Conservation (phyloP, 1,284 basidiomycete genomes). For the Sporisorium scitamineum region DNA sequence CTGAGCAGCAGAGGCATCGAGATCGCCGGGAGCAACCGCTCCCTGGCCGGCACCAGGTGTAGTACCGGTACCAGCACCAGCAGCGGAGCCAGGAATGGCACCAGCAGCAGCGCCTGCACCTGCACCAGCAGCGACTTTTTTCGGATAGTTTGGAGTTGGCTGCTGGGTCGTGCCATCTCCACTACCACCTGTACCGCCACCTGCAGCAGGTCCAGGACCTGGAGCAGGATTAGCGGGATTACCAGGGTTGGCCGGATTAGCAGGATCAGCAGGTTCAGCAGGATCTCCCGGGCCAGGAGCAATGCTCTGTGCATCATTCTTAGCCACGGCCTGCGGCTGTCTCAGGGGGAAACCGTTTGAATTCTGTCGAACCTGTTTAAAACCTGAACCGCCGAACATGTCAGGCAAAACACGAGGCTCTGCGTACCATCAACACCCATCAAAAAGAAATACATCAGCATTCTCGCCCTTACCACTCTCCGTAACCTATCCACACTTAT, state of each 20-base stretch:
- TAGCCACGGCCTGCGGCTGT: not conserved
- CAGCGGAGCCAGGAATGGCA: not conserved
- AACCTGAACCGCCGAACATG: conserved; percentile 5
- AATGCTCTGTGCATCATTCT: not conserved
- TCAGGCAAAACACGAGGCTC: not conserved
- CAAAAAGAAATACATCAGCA: not conserved
- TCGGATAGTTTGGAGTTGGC: too few species aligned
- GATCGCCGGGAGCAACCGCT: too few species aligned
- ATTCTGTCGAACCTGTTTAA: conserved; percentile 3
- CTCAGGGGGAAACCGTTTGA: not conserved
- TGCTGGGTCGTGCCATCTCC: too few species aligned
- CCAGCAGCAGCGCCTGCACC: not conserved
- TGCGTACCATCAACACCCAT: too few species aligned
- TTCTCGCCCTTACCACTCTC: not conserved
- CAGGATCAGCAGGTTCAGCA: not conserved
- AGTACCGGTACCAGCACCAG: not conserved
- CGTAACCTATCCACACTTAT: not conserved
- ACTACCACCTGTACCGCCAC: not conserved
- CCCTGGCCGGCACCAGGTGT: not conserved
- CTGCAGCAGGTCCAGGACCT: not conserved
- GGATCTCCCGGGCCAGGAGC: not conserved
- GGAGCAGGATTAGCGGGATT: not conserved
- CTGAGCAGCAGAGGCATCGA: conserved; percentile 6
- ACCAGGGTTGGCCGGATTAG: not conserved
- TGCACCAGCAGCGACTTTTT: too few species aligned